Conservation (phyloP, 2,329 filamentous ascomycete species). For the Paecilomyces dactylethromorphus region DNA sequence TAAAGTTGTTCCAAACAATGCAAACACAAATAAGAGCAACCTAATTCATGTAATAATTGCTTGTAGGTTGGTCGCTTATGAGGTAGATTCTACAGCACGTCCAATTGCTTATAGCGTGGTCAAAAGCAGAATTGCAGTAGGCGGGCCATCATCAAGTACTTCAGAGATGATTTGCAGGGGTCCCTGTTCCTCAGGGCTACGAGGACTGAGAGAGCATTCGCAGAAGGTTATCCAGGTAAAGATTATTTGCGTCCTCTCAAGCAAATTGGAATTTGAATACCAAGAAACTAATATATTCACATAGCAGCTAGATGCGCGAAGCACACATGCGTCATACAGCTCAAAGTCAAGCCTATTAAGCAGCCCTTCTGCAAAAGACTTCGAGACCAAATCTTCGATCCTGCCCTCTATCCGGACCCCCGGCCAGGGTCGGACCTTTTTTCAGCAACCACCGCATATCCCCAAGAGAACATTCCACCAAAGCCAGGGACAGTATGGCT, state of each 20-base stretch:
- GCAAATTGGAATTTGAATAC: neutral
- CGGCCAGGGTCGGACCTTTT: neutral
- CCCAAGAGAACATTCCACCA: constrained; percentile 8
- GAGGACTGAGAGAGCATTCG: neutral
- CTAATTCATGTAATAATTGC: neutral
- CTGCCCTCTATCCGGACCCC: neutral
- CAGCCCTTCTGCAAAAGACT: neutral
- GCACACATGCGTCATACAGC: constrained; percentile 16
- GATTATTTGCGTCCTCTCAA: neutral
- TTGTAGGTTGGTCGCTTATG: neutral
- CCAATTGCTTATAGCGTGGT: constrained; percentile 1
- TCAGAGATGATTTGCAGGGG: neutral
- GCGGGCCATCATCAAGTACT: neutral
- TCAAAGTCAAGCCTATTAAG: neutral
- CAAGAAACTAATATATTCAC: neutral
- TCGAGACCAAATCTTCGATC: neutral
- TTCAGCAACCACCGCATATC: neutral
- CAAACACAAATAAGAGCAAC: constrained; percentile 1
- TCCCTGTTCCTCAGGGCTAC: neutral
- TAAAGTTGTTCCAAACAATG: neutral
- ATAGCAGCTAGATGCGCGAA: neutral
- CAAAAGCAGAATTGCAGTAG: neutral
- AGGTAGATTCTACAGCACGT: neutral
- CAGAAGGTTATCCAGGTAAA: neutral
- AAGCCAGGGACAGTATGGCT: constrained; percentile 1